Evolutionary conservation across 371 early-diverging fungal genomes (phyloP), one percentile per base, ranked within the genome.

Genomic region (Rhizopus delemar): DNA sequence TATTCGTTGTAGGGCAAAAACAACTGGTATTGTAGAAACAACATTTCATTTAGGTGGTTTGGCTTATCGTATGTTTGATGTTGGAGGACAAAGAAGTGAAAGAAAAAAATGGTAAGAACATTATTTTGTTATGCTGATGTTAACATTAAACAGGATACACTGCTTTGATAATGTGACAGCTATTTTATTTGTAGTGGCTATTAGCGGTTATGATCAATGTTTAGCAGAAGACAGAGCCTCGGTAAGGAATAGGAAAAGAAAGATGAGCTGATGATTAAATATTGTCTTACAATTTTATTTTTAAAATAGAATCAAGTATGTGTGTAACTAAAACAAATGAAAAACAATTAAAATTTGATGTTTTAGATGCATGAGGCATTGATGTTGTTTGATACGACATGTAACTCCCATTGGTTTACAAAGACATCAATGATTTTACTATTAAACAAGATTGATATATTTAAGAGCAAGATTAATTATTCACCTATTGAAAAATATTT

Each of bases 371-470:
- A 94, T 46, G 98, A 97, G 66, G 93, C 95, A 3, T 75, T 96
- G 57, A 93, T 93, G 68, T 78, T 97, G 39, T 97, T 96, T 69
- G 94, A 95, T 75, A 92, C 93, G 31, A 93, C 95, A 62, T 94
- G 95, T 78, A 97, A 97, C 73, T 90, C 91, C 11, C 84, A 88
- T 67, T 96, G 97, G 96, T 95, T 97, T 72, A 80, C 82, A 41
- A 84, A 91, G 51, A 96, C 95, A 3, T 91, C 93, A 13, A 92
- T 96, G 74, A 95, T 97, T 61, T 80, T 97, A 48, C 94, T 97
- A 73, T 70, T 97, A 58, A 97, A 97, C 86, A 97, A 97, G 80
- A 92, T 95, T 52, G 98, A 97, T 70, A 83, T 96, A 16, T 94
- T 97, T 81, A 87, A 85, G 65, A 82, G 86, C 53, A 97, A 96